phyloP scores from a whole-genome alignment of 2,329 filamentous ascomycete genomes.

The Coniochaeta hoffmannii region DNA sequence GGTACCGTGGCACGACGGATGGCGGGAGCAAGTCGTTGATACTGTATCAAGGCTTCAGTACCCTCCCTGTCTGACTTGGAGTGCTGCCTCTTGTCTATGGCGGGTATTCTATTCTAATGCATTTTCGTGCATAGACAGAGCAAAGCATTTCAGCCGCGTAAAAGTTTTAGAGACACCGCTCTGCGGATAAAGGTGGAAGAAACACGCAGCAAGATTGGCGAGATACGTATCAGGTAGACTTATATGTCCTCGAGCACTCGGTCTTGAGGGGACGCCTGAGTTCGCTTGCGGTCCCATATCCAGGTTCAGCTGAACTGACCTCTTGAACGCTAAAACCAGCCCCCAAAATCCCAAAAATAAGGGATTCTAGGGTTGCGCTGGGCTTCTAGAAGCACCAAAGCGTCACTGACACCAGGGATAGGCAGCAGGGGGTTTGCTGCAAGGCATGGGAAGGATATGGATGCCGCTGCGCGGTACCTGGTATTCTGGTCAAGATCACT shows the following conservation, averaged over 20 bases:
- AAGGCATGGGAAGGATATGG: too few relatives aligned
- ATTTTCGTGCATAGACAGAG: too few relatives aligned
- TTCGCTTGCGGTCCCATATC: not conserved
- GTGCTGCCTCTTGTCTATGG: too few relatives aligned
- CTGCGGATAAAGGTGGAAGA: not conserved
- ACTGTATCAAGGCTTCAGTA: too few relatives aligned
- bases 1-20: too few relatives aligned
- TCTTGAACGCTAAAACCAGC: not conserved
- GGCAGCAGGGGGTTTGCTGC: not conserved
- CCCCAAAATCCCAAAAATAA: not conserved
- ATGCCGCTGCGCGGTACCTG: too few relatives aligned
- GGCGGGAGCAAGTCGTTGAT: too few relatives aligned
- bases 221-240: too few relatives aligned
- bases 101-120: too few relatives aligned
- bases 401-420: not conserved
- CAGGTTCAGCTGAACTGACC: not conserved
- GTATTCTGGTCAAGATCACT: too few relatives aligned
- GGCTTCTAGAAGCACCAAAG: not conserved
- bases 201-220: not conserved
- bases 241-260: too few relatives aligned
- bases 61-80: too few relatives aligned
- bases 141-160: not conserved
- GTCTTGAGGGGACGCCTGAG: not conserved
- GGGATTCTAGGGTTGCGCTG: not conserved
- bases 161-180: not conserved